These are phyloP conservation scores for Saturnispora hagleri DNA, from an alignment of 805 yeast genomes.

Conservation along the genomic window DNA sequence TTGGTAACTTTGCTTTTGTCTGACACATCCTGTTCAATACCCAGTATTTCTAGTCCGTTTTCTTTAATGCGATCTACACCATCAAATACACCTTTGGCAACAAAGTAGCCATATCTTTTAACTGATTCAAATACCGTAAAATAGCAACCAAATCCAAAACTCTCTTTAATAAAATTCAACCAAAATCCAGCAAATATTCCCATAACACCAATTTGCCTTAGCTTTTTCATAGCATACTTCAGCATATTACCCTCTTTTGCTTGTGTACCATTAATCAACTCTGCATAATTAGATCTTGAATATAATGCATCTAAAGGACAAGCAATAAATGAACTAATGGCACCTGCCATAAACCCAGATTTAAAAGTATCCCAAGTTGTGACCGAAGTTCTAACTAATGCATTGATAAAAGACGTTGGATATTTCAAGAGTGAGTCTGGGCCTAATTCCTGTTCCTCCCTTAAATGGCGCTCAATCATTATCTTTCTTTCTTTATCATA, in stretches of 20 bases:
- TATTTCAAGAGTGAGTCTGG: slow-evolving; percentile 21
- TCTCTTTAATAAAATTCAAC: slow-evolving; percentile 70
- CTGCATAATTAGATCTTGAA: slow-evolving; percentile 70
- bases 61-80: slow-evolving; percentile 15
- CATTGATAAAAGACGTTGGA: slow-evolving; percentile 2
- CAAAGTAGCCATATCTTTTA: slow-evolving; percentile 55
- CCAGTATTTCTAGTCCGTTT: slow-evolving; percentile 5
- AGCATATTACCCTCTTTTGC: slow-evolving; percentile 58
- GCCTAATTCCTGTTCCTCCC: slow-evolving; percentile 11
- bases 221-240: slow-evolving; percentile 61
- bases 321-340: slow-evolving; percentile 80
- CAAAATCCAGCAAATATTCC: slow-evolving; percentile 89
- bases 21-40: slow-evolving; percentile 20
- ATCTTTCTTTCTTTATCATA: slow-evolving; percentile 20
- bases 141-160: slow-evolving; percentile 74
- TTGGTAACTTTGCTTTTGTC: slow-evolving; percentile 16
- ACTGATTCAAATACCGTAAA: slow-evolving; percentile 73
- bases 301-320: slow-evolving; percentile 91
- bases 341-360: slow-evolving; percentile 84
- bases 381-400: slow-evolving; percentile 8
- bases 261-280: slow-evolving; percentile 46
- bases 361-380: slow-evolving; percentile 47
- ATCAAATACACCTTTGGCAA: slow-evolving; percentile 37
- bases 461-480: slow-evolving; percentile 13
- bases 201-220: slow-evolving; percentile 62